phyloP scores from a whole-genome alignment of 2,329 filamentous ascomycete species.

The Cladobotryum mycophilum region DNA sequence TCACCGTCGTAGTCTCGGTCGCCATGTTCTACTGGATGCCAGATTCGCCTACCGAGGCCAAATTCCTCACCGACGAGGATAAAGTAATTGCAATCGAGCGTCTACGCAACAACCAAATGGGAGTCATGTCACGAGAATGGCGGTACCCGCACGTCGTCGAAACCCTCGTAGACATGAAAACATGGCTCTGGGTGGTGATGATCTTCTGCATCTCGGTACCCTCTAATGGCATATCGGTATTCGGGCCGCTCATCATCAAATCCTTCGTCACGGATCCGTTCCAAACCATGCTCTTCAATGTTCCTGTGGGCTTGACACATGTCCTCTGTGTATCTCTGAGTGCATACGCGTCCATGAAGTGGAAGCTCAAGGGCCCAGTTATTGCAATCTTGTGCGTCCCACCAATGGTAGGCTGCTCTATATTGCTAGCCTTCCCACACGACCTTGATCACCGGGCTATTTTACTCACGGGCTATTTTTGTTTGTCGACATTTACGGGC shows the following conservation, averaged over 20 bases:
- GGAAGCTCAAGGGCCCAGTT: constrained; percentile 52
- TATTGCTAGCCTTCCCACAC: constrained; percentile 46
- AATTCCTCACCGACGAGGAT: constrained; percentile 44
- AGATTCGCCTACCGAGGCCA: constrained; percentile 44
- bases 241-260: constrained; percentile 54
- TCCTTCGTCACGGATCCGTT: constrained; percentile 53
- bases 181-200: constrained; percentile 52
- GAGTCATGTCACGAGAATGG: constrained; percentile 46
- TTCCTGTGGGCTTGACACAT: constrained; percentile 54
- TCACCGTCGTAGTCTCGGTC: constrained; percentile 42
- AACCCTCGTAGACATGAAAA: constrained; percentile 50
- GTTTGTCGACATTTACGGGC: constrained; percentile 50
- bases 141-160: constrained; percentile 47
- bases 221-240: constrained; percentile 51
- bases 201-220: constrained; percentile 52
- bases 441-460: constrained; percentile 39
- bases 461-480: constrained; percentile 51
- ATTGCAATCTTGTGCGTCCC: constrained; percentile 49
- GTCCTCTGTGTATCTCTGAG: constrained; percentile 52
- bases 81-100: constrained; percentile 49
- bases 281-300: constrained; percentile 54
- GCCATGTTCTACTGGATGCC: constrained; percentile 43
- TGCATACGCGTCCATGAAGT: constrained; percentile 47
- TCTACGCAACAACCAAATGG: constrained; percentile 49
- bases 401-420: constrained; percentile 50